These are phyloP conservation scores for Omphalotus guepiniiformis DNA, from an alignment of 768 basidiomycete genomes.

Conservation along the genomic window DNA sequence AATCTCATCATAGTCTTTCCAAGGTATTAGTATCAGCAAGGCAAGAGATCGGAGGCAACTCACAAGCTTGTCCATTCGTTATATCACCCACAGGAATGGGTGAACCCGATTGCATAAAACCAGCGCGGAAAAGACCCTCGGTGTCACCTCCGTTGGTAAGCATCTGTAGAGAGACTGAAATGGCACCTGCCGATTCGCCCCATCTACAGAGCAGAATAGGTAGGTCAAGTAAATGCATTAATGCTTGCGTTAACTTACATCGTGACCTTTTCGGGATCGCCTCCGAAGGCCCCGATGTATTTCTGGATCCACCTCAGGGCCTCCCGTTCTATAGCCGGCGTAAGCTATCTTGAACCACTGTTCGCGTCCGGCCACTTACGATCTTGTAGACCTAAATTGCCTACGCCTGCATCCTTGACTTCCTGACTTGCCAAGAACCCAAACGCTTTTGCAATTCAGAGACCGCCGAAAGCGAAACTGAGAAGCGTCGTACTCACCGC, in stretches of 20 bases:
- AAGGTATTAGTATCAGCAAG: neutral
- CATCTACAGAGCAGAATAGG: constrained; percentile 22
- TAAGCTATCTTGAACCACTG: neutral
- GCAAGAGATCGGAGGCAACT: constrained; percentile 15
- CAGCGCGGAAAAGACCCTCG: constrained; percentile 47
- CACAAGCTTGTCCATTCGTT: constrained; percentile 36
- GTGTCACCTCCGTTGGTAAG: constrained; percentile 39
- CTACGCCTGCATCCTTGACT: constrained; percentile 46
- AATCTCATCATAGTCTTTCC: constrained; percentile 37
- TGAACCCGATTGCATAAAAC: constrained; percentile 47
- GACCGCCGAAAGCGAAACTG: neutral
- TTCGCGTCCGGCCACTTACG: constrained; percentile 32
- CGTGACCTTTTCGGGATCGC: constrained; percentile 58
- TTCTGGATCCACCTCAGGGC: constrained; percentile 65
- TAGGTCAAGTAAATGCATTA: constrained; percentile 2
- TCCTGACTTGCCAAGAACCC: constrained; percentile 52
- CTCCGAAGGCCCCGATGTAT: constrained; percentile 61
- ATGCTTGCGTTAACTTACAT: constrained; percentile 32
- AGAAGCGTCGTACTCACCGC: constrained; percentile 18
- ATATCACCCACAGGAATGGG: constrained; percentile 44
- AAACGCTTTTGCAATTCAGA: constrained; percentile 28
- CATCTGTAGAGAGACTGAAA: constrained; percentile 48
- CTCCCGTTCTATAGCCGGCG: constrained; percentile 38
- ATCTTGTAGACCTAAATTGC: constrained; percentile 66
- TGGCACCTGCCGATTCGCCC: constrained; percentile 47